A percentile compares a stretch with the other conserved stretches of the same genome.
These are phyloP conservation scores for Backusella australiensis DNA, from an alignment of 192 early-diverging fungal species.

Conservation along the genomic window DNA sequence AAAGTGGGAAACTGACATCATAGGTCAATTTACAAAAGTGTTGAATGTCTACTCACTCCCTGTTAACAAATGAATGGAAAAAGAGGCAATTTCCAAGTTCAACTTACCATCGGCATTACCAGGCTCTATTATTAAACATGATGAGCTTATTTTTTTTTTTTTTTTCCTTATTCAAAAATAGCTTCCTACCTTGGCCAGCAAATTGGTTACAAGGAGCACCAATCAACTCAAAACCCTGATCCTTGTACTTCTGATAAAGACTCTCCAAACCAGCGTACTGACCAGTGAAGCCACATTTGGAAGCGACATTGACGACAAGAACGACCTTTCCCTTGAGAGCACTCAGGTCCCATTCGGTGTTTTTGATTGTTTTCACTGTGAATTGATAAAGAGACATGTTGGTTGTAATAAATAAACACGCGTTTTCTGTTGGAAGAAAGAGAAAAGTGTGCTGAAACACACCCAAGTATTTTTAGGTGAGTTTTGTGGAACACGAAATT, in stretches of 20 bases:
- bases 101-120: slow-evolving; percentile 44
- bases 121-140: slow-evolving; percentile 34
- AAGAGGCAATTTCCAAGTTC: slow-evolving; percentile 5
- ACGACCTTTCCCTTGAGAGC: slow-evolving; percentile 31
- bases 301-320: slow-evolving; percentile 89
- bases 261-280: slow-evolving; percentile 75
- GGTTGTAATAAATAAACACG: not conserved
- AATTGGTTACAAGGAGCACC: slow-evolving; percentile 96
- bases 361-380: slow-evolving; percentile 23
- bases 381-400: slow-evolving; percentile 25
- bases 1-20: slow-evolving; percentile 85
- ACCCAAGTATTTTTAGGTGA: too few relatives aligned
- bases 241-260: slow-evolving; percentile 64
- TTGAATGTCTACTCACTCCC: slow-evolving; percentile 35
- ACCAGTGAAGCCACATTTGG: slow-evolving; percentile 84
- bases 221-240: slow-evolving; percentile 75
- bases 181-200: slow-evolving; percentile 49
- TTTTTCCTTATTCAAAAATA: not conserved
- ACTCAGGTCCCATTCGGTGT: slow-evolving; percentile 26
- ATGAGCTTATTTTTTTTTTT: not conserved
- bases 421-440: not conserved
- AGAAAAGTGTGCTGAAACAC: not conserved
- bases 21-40: slow-evolving; percentile 66
- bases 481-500: too few relatives aligned
- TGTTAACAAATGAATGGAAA: not conserved